These are phyloP conservation scores for Pseudomassariella vexata DNA, from an alignment of 2,329 filamentous ascomycete genomes.

Conservation along the genomic window DNA sequence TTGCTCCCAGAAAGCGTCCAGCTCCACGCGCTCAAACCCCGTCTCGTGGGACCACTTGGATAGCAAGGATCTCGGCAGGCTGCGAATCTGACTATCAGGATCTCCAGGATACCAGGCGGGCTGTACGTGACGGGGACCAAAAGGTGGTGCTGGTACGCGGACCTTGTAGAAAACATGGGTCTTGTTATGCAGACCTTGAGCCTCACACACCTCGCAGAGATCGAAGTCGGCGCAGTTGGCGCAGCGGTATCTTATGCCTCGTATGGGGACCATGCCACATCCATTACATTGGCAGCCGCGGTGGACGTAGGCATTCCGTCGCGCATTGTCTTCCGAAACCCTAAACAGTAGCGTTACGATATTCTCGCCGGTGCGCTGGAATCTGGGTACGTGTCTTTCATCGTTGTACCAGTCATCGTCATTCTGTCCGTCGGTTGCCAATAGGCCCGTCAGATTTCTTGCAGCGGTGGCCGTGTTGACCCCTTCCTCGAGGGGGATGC, in stretches of 20 bases:
- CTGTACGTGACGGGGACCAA: conserved; percentile 74
- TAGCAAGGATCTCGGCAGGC: conserved; percentile 62
- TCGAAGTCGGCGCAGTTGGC: conserved; percentile 96
- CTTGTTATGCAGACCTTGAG: conserved; percentile 70
- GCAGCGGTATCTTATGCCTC: conserved; percentile 88
- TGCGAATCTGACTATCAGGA: conserved; percentile 63
- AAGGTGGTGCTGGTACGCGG: conserved; percentile 78
- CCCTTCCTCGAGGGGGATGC: conserved; percentile 29
- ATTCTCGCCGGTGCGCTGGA: conserved; percentile 65
- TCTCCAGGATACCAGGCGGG: conserved; percentile 87
- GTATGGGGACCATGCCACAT: conserved; percentile 82
- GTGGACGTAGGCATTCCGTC: conserved; percentile 84
- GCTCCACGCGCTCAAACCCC: conserved; percentile 75
- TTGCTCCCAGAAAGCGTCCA: conserved; percentile 94
- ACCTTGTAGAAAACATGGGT: conserved; percentile 98
- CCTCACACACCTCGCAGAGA: conserved; percentile 89
- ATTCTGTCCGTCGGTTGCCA: conserved; percentile 25
- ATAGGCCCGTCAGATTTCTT: no score
- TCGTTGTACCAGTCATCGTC: conserved; percentile 50
- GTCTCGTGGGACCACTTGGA: conserved; percentile 65
- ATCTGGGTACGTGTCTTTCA: conserved; percentile 28
- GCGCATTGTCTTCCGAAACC: conserved; percentile 89
- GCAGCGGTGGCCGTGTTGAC: conserved; percentile 32
- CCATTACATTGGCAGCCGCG: conserved; percentile 88
- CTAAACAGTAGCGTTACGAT: conserved; percentile 82